Evolutionary conservation across 2,329 filamentous ascomycete genomes (phyloP).

Genomic region (Exophiala lecanii-corni): DNA sequence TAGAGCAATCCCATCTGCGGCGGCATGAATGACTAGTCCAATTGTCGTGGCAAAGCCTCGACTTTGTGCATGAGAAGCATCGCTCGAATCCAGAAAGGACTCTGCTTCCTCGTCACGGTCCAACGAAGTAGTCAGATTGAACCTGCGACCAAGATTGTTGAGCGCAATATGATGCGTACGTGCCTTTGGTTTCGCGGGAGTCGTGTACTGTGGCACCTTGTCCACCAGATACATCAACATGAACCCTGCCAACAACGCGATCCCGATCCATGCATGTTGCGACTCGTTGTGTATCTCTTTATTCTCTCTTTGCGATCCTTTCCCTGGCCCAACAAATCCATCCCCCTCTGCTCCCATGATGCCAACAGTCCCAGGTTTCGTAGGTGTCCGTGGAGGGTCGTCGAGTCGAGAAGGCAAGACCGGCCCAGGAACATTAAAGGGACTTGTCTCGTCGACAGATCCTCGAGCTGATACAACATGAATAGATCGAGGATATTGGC

Average conservation of each 20-base stretch:
- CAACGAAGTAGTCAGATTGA: slow-evolving; percentile 41
- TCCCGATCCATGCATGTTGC: slow-evolving; percentile 73
- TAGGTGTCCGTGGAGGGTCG: slow-evolving; percentile 27
- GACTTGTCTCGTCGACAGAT: slow-evolving; percentile 14
- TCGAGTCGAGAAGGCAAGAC: slow-evolving; percentile 26
- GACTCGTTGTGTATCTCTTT: slow-evolving; percentile 43
- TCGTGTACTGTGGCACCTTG: slow-evolving; percentile 69
- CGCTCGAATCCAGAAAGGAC: slow-evolving; percentile 50
- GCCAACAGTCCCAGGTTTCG: slow-evolving; percentile 26
- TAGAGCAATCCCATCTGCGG: slow-evolving; percentile 91
- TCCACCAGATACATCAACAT: slow-evolving; percentile 97
- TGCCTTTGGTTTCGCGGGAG: slow-evolving; percentile 59
- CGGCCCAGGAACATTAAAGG: slow-evolving; percentile 30
- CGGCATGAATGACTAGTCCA: slow-evolving; percentile 92
- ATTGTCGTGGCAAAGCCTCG: slow-evolving; percentile 77
- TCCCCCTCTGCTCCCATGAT: slow-evolving; percentile 28
- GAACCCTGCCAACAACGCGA: slow-evolving; percentile 83
- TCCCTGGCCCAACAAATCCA: slow-evolving; percentile 25
- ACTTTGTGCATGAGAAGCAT: slow-evolving; percentile 46
- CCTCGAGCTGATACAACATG: slow-evolving; percentile 3
- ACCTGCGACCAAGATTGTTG: slow-evolving; percentile 65
- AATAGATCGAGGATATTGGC: not conserved
- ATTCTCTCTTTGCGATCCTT: slow-evolving; percentile 43
- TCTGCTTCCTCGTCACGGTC: slow-evolving; percentile 36
- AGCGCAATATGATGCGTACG: slow-evolving; percentile 81